Conservation (phyloP, 2,329 filamentous ascomycete species). For the Epicoccum sorghinum region DNA sequence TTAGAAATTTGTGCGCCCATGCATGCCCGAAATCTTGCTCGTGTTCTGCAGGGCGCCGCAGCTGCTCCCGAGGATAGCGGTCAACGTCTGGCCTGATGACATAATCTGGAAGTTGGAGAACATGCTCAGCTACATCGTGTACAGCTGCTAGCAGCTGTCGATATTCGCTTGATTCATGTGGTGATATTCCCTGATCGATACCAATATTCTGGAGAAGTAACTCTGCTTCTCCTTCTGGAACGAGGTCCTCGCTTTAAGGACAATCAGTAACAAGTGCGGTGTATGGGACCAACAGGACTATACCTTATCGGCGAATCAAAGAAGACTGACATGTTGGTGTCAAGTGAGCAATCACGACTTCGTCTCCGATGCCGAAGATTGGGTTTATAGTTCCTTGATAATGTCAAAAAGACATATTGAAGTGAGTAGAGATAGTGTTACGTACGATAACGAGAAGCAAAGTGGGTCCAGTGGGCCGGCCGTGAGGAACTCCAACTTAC, state of each 20-base stretch:
- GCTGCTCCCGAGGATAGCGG: conserved; percentile 53
- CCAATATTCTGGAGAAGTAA: conserved; percentile 29
- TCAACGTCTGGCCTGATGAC: conserved; percentile 50
- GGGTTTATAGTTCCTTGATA: no score
- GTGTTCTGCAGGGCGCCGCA: conserved; percentile 47
- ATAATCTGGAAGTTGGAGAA: conserved; percentile 56
- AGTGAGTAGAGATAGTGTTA: conserved; percentile 10
- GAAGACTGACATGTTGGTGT: conserved; percentile 33
- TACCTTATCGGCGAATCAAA: conserved; percentile 36
- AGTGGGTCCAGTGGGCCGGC: conserved; percentile 17
- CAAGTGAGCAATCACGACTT: background rate
- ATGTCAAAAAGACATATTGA: conserved; percentile 3
- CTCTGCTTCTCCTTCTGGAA: conserved; percentile 33
- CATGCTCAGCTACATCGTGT: conserved; percentile 57
- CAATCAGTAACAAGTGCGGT: conserved; percentile 1
- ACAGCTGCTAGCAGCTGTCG: conserved; percentile 57
- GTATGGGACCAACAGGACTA: background rate
- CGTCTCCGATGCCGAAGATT: background rate
- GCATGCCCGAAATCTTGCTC: conserved; percentile 52
- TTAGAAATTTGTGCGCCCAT: conserved; percentile 59
- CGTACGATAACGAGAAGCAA: conserved; percentile 7
- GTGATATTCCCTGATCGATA: conserved; percentile 37
- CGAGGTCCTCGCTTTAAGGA: conserved; percentile 26
- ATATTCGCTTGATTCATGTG: conserved; percentile 53
- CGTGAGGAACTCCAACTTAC: conserved; percentile 25